Percentiles rank a stretch among this genome's conserved stretches.
Conservation (phyloP, 2,329 filamentous ascomycete genomes). For the Hypoxylon rubiginosum region DNA sequence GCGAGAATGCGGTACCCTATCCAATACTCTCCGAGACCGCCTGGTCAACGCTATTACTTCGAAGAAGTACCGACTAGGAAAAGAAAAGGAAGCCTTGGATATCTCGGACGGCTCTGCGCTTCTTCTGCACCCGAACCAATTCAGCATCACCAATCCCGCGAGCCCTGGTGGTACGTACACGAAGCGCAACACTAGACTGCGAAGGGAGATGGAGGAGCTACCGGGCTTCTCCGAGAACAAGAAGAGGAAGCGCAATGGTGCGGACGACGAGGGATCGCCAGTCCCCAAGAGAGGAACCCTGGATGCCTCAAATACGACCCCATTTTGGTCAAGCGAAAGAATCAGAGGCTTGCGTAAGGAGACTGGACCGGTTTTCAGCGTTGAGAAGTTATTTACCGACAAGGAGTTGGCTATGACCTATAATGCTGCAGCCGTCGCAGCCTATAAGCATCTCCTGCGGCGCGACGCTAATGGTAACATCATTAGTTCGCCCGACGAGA, state of each 20-base stretch:
- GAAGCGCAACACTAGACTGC: slow-evolving; percentile 73
- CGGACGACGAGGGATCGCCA: slow-evolving; percentile 74
- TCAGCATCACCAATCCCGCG: slow-evolving; percentile 73
- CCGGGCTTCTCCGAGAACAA: slow-evolving; percentile 67
- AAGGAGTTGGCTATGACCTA: slow-evolving; percentile 77
- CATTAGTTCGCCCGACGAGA: slow-evolving; percentile 65
- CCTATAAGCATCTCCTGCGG: slow-evolving; percentile 72
- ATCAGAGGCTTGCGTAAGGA: slow-evolving; percentile 66
- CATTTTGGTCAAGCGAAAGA: slow-evolving; percentile 74
- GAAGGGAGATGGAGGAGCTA: slow-evolving; percentile 72
- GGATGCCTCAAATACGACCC: slow-evolving; percentile 70
- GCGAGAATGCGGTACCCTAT: slow-evolving; percentile 71
- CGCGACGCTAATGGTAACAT: slow-evolving; percentile 65
- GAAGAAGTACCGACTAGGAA: slow-evolving; percentile 73
- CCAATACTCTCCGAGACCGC: slow-evolving; percentile 74
- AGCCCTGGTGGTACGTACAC: slow-evolving; percentile 74
- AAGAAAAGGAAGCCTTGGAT: slow-evolving; percentile 77
- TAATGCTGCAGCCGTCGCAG: slow-evolving; percentile 71
- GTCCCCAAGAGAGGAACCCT: slow-evolving; percentile 68
- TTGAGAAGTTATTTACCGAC: slow-evolving; percentile 79
- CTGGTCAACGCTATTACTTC: slow-evolving; percentile 74
- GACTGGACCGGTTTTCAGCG: slow-evolving; percentile 72
- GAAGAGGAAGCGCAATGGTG: slow-evolving; percentile 72
- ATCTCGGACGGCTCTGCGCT: slow-evolving; percentile 76
- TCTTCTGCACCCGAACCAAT: slow-evolving; percentile 76